phyloP scores from a whole-genome alignment of 768 basidiomycete genomes.

The Megacollybia marginata region DNA sequence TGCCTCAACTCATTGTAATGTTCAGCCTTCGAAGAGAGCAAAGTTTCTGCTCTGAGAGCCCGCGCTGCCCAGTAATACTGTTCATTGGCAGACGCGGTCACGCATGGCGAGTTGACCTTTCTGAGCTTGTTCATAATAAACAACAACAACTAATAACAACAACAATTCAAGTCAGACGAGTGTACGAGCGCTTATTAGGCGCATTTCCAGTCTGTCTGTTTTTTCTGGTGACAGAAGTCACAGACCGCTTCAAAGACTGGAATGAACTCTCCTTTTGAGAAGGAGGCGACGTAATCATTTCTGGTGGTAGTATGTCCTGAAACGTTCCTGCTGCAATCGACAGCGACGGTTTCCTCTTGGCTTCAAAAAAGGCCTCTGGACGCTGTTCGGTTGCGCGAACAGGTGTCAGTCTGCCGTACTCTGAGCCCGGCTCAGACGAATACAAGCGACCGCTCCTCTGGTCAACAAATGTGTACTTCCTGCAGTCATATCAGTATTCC shows the following conservation, averaged over 20 bases:
- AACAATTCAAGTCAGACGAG: no score
- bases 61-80: conserved; percentile 68
- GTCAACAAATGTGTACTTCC: conserved; percentile 15
- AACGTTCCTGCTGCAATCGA: no score
- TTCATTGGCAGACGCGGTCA: conserved; percentile 5
- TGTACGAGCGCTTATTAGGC: no score
- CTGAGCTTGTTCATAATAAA: neutral
- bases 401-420: neutral
- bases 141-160: neutral
- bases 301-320: no score
- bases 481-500: no score
- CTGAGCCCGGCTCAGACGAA: neutral
- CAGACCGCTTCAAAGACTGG: no score
- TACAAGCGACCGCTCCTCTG: neutral
- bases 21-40: conserved; percentile 38
- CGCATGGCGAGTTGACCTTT: neutral
- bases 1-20: conserved; percentile 44
- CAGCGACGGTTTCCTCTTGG: no score
- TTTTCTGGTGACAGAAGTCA: no score
- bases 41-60: conserved; percentile 57
- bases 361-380: no score
- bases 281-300: no score
- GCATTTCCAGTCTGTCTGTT: no score
- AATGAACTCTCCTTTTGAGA: no score
- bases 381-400: neutral